phyloP scores from a whole-genome alignment of 331 rosid species.

The Acacia concinna region DNA sequence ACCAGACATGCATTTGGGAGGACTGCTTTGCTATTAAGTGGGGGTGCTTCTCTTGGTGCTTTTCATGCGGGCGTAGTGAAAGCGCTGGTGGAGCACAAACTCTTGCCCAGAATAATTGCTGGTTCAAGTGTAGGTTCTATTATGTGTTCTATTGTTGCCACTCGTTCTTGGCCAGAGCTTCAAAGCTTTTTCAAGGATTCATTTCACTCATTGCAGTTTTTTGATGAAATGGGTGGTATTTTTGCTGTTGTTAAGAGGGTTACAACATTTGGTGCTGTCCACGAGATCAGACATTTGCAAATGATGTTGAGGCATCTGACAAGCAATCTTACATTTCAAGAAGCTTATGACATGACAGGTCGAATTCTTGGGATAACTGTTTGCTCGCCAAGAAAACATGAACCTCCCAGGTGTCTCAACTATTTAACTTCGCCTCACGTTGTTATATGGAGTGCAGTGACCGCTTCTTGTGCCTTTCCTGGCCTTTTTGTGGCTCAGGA shows the following conservation, averaged over 20 bases:
- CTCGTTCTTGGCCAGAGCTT: conserved; percentile 98
- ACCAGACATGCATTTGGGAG: conserved; percentile 96
- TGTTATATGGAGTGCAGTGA: conserved; percentile 99
- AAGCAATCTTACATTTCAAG: conserved; percentile 93
- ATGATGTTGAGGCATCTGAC: conserved; percentile 84
- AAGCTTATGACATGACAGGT: conserved; percentile 97
- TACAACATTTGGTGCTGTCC: conserved; percentile 84
- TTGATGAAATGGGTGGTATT: conserved; percentile 89
- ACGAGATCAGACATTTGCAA: conserved; percentile 91
- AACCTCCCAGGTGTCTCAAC: conserved; percentile 97
- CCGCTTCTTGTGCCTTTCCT: conserved; percentile 98
- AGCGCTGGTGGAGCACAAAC: conserved; percentile 83
- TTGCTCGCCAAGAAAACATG: conserved; percentile 95
- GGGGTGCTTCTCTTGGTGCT: conserved; percentile 96
- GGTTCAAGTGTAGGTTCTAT: conserved; percentile 98
- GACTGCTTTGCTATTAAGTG: conserved; percentile 91
- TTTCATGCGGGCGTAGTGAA: conserved; percentile 88
- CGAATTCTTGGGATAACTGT: conserved; percentile 93
- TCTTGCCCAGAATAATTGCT: conserved; percentile 86
- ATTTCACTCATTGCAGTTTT: conserved; percentile 86
- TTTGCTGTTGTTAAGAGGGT: conserved; percentile 83
- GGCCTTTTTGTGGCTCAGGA: conserved; percentile 99
- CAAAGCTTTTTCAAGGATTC: conserved; percentile 92
- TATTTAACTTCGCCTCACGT: conserved; percentile 97
- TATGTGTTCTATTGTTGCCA: conserved; percentile 88